Evolutionary conservation across 768 basidiomycete genomes (phyloP).

Genomic region (Tephrocybe sp.): DNA sequence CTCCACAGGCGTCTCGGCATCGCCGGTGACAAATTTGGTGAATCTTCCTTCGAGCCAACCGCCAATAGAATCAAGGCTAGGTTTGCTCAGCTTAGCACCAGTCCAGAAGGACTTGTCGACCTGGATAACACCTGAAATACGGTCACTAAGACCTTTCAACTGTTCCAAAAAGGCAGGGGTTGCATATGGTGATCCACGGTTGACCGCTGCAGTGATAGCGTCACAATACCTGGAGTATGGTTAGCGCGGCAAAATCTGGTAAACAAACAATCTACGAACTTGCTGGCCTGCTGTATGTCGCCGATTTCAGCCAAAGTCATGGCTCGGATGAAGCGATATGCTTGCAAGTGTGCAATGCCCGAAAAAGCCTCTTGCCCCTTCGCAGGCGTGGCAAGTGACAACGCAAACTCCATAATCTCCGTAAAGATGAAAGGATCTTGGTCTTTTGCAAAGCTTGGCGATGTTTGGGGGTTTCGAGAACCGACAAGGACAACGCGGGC

Average conservation of each 20-base stretch:
- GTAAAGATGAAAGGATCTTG: constrained; percentile 79
- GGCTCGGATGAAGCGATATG: constrained; percentile 83
- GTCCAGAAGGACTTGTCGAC: constrained; percentile 88
- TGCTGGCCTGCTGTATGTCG: constrained; percentile 69
- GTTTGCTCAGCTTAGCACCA: constrained; percentile 79
- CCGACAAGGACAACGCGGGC: constrained; percentile 74
- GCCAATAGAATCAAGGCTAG: constrained; percentile 88
- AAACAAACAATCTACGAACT: constrained; percentile 39
- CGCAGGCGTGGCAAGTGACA: constrained; percentile 63
- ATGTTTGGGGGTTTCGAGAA: constrained; percentile 51
- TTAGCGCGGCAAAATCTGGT: neutral
- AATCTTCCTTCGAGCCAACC: constrained; percentile 91
- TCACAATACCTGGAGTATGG: constrained; percentile 76
- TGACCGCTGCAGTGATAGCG: constrained; percentile 71
- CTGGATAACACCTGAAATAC: constrained; percentile 69
- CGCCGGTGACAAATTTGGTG: constrained; percentile 94
- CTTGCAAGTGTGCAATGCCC: constrained; percentile 84
- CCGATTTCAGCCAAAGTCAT: constrained; percentile 77
- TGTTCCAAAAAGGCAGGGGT: constrained; percentile 67
- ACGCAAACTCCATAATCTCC: constrained; percentile 89
- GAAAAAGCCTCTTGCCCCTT: constrained; percentile 87
- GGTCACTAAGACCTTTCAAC: constrained; percentile 74
- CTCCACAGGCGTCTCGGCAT: constrained; percentile 50
- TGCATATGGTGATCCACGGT: constrained; percentile 62
- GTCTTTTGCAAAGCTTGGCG: constrained; percentile 57